Evolutionary conservation across 805 yeast genomes (phyloP), one percentile per base, ranked within the genome.

Genomic region (Candida sphagnicola): DNA sequence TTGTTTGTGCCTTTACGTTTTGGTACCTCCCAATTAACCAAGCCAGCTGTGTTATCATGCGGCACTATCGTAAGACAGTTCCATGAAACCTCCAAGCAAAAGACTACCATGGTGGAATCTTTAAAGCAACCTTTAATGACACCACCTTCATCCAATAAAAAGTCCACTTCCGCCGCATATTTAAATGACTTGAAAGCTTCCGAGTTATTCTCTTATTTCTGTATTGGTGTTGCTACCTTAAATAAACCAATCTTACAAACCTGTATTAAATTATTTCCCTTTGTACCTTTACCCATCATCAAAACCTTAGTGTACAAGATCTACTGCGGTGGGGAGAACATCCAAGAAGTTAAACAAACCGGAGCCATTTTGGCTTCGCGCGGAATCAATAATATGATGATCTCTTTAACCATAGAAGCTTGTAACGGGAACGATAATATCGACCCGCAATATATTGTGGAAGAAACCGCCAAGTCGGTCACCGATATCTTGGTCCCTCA

Each of bases 351-450:
- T 11, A 68, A 77, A 38, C 58, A 68, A 39, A 84, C 95, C 3
- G 95, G 95, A 38, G 65, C 70, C 39, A 68, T 78, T 42, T 71
- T 90, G 48, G 70, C 78, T 39, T 59, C 73, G 37, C 73, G 95
- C 44, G 95, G 95, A 8, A 85, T 89, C 54, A 78, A 85, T 49
- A 91, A 90, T 68, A 87, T 90, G 95, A 88, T 90, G 95, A 68
- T 90, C n/a, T 83, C 95, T 1, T 77, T 88, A 58, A 87, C 96
- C 12, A 89, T 90, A 37, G 98, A 90, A 63, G 95, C 93, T 40
- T 82, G 96, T 38, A 86, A 86, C 47, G 96, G 95, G 28, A 75
- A 75, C 41, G 74, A 77, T 54, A 68, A 76, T 59, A 67, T 78
- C 30, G 80, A 78, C 59, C 78, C 82, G 26, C 54, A 72, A 29